phyloP scores from a whole-genome alignment of 257 asterid genomes.

The Mentha longifolia region DNA sequence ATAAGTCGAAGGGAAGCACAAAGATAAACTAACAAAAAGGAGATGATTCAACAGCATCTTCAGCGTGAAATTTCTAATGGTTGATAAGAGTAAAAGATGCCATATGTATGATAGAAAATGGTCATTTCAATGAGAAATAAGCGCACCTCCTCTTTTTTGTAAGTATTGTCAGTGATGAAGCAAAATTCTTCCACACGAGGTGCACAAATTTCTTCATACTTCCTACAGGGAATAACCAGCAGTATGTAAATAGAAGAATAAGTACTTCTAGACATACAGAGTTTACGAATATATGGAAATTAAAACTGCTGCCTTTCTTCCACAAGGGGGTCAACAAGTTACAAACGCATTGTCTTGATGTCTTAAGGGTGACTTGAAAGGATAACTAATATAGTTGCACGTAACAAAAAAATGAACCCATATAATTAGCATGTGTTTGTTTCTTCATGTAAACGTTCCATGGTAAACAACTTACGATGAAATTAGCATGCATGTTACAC shows the following conservation, averaged over 20 bases:
- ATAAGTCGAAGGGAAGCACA: too few species aligned
- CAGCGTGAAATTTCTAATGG: background rate
- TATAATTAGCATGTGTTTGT: constrained; percentile 20
- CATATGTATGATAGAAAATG: constrained; percentile 28
- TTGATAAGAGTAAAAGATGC: constrained; percentile 9
- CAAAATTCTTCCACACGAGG: constrained; percentile 96
- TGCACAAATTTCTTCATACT: constrained; percentile 95
- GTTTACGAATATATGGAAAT: constrained; percentile 15
- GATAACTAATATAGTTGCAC: constrained; percentile 20
- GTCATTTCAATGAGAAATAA: constrained; percentile 6
- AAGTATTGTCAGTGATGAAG: constrained; percentile 92
- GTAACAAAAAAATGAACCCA: background rate
- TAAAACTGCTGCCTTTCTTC: background rate
- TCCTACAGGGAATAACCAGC: constrained; percentile 53
- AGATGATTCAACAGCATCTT: background rate
- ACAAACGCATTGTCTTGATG: background rate
- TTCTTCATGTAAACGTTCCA: background rate
- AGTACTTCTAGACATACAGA: constrained; percentile 21
- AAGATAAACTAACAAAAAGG: background rate
- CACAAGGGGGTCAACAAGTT: constrained; percentile 16
- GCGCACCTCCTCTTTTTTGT: constrained; percentile 83
- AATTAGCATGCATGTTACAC: constrained; percentile 98
- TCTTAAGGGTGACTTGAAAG: constrained; percentile 6
- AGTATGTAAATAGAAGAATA: constrained; percentile 31
- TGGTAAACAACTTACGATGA: constrained; percentile 75